phyloP scores from a whole-genome alignment of 495 filamentous ascomycete genomes.

The Xylaria castorea region DNA sequence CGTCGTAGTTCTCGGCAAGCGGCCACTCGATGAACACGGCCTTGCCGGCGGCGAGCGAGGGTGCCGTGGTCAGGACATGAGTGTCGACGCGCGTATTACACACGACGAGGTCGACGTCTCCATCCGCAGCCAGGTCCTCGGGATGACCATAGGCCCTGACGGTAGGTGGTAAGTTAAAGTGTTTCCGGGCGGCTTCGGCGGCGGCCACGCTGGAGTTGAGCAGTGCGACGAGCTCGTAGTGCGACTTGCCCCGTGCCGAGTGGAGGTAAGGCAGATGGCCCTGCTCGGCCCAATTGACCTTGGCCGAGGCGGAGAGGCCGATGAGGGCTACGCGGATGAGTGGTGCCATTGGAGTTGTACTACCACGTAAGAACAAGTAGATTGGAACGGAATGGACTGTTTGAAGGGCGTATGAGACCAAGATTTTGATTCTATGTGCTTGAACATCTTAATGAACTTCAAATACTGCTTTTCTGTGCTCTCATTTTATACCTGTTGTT shows the following conservation, averaged over 20 bases:
- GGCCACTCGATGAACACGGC: conserved; percentile 67
- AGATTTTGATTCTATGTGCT: background rate
- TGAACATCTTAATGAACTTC: background rate
- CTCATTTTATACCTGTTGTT: conserved; percentile 10
- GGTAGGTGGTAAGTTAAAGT: conserved; percentile 49
- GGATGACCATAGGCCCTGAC: conserved; percentile 61
- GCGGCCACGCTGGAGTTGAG: conserved; percentile 60
- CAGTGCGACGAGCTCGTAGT: conserved; percentile 65
- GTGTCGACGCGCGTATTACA: conserved; percentile 60
- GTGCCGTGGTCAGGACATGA: conserved; percentile 47
- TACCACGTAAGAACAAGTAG: background rate
- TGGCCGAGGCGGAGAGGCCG: conserved; percentile 59
- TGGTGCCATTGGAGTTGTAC: conserved; percentile 43
- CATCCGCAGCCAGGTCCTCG: conserved; percentile 51
- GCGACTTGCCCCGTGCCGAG: conserved; percentile 42
- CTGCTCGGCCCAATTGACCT: conserved; percentile 58
- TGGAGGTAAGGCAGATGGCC: conserved; percentile 66
- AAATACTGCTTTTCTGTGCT: background rate
- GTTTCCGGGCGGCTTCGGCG: conserved; percentile 55
- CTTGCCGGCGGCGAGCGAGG: conserved; percentile 62
- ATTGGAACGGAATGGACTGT: background rate
- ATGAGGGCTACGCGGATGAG: conserved; percentile 64
- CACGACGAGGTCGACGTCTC: conserved; percentile 65
- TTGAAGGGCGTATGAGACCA: background rate
- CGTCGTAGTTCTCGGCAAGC: conserved; percentile 44